These are phyloP conservation scores for Umbellularia californica DNA, from an alignment of 164 flowering plant species.

Conservation along the genomic window DNA sequence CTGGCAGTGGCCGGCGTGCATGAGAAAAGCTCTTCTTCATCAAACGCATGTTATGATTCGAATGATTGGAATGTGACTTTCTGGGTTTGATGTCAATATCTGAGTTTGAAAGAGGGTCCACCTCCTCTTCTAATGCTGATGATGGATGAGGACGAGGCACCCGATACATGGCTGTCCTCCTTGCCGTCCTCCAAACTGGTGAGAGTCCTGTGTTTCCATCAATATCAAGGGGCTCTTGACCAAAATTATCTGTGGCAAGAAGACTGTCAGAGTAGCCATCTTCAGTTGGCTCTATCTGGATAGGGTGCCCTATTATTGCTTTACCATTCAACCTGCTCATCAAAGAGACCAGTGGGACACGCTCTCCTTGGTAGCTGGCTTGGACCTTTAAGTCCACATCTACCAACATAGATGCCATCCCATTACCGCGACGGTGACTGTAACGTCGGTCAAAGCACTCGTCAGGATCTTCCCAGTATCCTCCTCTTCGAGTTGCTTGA, in stretches of 20 bases:
- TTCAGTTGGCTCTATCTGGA: conserved; percentile 56
- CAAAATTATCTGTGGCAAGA: conserved; percentile 28
- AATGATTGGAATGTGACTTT: conserved; percentile 26
- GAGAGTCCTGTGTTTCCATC: conserved; percentile 43
- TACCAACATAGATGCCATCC: conserved; percentile 38
- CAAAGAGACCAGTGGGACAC: conserved; percentile 74
- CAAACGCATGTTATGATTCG: conserved; percentile 19
- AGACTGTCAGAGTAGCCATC: conserved; percentile 50
- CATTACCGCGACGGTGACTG: conserved; percentile 33
- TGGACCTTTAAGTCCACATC: conserved; percentile 81
- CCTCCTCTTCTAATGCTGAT: conserved; percentile 37
- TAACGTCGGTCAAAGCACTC: conserved; percentile 37
- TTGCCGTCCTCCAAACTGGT: conserved; percentile 83
- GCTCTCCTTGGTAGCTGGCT: conserved; percentile 55
- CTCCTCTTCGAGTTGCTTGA: conserved; percentile 27
- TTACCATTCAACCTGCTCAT: conserved; percentile 73
- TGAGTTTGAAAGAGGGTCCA: conserved; percentile 26
- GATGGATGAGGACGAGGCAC: conserved; percentile 61
- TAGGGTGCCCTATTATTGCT: conserved; percentile 85
- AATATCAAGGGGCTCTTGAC: conserved; percentile 25
- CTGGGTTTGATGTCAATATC: conserved; percentile 33
- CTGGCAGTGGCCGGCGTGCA: conserved; percentile 24
- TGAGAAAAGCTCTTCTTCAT: conserved; percentile 18
- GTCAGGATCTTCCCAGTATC: conserved; percentile 48
- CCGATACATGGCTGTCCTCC: conserved; percentile 75